Evolutionary conservation across 139 green algal genomes (phyloP), one percentile per base, ranked within the genome.

Genomic region (Coelastrella sp.): DNA sequence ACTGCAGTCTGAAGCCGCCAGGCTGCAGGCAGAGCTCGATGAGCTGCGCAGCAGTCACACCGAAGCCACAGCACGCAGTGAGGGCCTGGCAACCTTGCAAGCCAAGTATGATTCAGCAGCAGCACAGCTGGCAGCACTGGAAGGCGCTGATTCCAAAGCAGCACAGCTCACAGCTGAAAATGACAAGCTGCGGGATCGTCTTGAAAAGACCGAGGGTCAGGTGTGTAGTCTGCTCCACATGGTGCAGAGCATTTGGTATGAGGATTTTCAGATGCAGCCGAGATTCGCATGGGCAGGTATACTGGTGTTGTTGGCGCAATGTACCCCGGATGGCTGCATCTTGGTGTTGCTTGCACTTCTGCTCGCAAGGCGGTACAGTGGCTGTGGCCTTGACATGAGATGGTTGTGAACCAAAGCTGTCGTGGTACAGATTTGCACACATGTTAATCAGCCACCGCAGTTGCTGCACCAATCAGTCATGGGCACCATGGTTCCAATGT

Each of bases 131-230:
- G 57, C 78, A 7, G 77, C 20, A 20, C 64, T 91, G 47, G 77
- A 85, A 5, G 87, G 65, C 3, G 65, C 65, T 16, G 87, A 86
- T 60, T 32, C 57, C 7, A 16, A 20, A 17, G 87, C 87, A 4
- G 87, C 87, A 8, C 77, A 65, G 20, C 79, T 91, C 19, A 74
- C 66, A 22, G 76, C 32, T 22, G 76, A 90, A 32, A 80, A 78
- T 56, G 76, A 85, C 13, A 71, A 23, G 76, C 76, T 90, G 47
- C 17, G 77, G 17, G 76, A 90, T 76, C 14, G 61, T 16, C 54
- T 90, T 61, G 86, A 85, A 32, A 68, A 73, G 61, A 80, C 86
- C 7, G 86, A 90, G 61, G 86, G 76, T n/a, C 86, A 90, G 86
- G 86, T 90, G 61, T 16, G 56, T 84, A 19, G 10, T 19, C 2